These are phyloP conservation scores for Calonectria pseudoreteaudii DNA, from an alignment of 2,329 filamentous ascomycete genomes.

Conservation along the genomic window DNA sequence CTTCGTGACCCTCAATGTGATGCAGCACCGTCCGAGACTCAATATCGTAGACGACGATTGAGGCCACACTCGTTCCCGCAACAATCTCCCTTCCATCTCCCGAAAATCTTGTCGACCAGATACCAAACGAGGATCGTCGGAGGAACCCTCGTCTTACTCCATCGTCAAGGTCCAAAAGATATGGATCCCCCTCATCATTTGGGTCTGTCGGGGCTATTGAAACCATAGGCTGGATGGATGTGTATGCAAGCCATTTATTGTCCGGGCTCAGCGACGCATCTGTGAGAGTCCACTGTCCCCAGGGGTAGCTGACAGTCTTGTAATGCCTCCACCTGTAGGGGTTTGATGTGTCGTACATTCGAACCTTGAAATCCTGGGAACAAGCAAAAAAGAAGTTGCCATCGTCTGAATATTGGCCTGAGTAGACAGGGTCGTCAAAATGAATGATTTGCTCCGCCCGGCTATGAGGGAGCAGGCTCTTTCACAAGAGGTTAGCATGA, in stretches of 20 bases:
- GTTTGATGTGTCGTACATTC: slow-evolving; percentile 98
- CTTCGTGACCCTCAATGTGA: slow-evolving; percentile 79
- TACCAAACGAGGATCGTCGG: slow-evolving; percentile 62
- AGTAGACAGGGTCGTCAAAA: slow-evolving; percentile 88
- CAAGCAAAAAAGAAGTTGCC: slow-evolving; percentile 97
- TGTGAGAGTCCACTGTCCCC: slow-evolving; percentile 94
- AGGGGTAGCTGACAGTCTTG: slow-evolving; percentile 87
- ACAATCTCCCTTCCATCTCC: slow-evolving; percentile 92
- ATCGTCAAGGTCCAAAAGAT: slow-evolving; percentile 75
- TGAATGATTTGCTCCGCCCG: slow-evolving; percentile 89
- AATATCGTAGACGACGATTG: slow-evolving; percentile 92
- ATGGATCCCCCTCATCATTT: slow-evolving; percentile 82
- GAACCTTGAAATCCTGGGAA: slow-evolving; percentile 91
- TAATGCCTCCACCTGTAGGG: slow-evolving; percentile 97
- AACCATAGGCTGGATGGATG: slow-evolving; percentile 85
- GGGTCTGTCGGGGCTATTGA: slow-evolving; percentile 91
- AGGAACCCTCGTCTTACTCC: slow-evolving; percentile 43
- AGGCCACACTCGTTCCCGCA: slow-evolving; percentile 83
- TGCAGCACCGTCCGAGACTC: slow-evolving; percentile 82
- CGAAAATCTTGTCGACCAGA: slow-evolving; percentile 93
- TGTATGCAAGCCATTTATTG: slow-evolving; percentile 92
- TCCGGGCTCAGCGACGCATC: slow-evolving; percentile 92
- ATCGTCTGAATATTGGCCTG: slow-evolving; percentile 95
- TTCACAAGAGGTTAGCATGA: slow-evolving; percentile 16
- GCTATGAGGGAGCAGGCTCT: slow-evolving; percentile 82